These are phyloP conservation scores for Umbilicus rupestris DNA, from an alignment of 164 flowering plant species.

Conservation along the genomic window DNA sequence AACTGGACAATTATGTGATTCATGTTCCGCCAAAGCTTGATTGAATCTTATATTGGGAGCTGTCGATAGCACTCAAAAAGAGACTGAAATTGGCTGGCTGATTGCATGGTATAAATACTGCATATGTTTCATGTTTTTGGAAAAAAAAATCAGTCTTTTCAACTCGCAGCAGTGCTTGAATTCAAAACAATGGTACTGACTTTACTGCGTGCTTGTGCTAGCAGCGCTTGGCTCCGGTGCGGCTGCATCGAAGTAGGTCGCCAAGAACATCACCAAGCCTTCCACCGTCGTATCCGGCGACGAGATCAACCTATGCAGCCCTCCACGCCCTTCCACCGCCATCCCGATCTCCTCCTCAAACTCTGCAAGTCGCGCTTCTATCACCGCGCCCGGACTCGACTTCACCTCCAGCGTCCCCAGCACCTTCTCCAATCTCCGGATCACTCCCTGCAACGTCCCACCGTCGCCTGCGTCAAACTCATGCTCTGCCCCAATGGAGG, in stretches of 20 bases:
- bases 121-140: too few species aligned
- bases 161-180: too few species aligned
- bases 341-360: conserved; percentile 1
- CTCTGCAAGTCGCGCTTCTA: neutral
- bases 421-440: neutral
- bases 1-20: too few species aligned
- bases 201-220: too few species aligned
- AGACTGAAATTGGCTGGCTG: too few species aligned
- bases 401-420: neutral
- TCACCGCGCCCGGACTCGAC: neutral
- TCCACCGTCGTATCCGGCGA: neutral
- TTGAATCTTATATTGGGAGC: too few species aligned
- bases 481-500: neutral
- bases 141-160: too few species aligned
- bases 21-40: too few species aligned
- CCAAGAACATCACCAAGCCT: neutral
- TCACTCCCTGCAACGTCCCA: neutral
- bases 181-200: too few species aligned
- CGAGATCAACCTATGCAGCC: neutral
- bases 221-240: neutral
- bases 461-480: neutral
- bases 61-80: too few species aligned
- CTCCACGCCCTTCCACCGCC: neutral
- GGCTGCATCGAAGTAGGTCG: neutral
- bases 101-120: too few species aligned